Conservation (phyloP, 164 flowering plant species). For the Chimonanthus salicifolius region DNA sequence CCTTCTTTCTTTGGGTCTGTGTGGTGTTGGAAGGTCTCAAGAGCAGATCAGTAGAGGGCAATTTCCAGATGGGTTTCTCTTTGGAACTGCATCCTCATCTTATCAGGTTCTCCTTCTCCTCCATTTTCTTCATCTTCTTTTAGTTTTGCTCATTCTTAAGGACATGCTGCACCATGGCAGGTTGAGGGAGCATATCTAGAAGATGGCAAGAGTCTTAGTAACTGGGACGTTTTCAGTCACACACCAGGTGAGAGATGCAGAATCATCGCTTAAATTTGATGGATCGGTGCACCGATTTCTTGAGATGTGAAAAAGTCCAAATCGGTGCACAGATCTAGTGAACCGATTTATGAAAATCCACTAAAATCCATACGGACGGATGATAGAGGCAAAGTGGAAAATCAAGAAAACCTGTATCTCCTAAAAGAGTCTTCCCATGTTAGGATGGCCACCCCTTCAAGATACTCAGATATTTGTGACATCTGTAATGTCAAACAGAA, state of each 20-base stretch:
- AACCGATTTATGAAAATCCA: too few relatives aligned
- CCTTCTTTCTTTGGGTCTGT: background rate
- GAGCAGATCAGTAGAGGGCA: constrained; percentile 16
- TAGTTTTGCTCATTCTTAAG: background rate
- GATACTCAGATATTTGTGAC: too few relatives aligned
- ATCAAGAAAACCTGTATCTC: too few relatives aligned
- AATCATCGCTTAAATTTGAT: too few relatives aligned
- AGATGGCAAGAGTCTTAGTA: constrained; percentile 25
- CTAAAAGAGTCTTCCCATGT: too few relatives aligned
- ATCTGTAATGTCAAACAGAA: too few relatives aligned
- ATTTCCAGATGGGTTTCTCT: constrained; percentile 28
- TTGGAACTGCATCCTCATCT: constrained; percentile 29
- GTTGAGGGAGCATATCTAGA: constrained; percentile 26
- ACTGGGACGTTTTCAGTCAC: constrained; percentile 29
- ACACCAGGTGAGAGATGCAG: constrained; percentile 7
- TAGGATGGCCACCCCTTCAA: too few relatives aligned
- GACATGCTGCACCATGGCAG: constrained; percentile 2
- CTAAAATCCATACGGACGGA: too few relatives aligned
- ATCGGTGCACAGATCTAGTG: too few relatives aligned
- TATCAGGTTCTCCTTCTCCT: constrained; percentile 18
- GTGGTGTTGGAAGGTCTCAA: background rate
- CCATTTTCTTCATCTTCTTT: background rate
- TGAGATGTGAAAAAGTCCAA: too few relatives aligned
- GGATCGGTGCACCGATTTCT: background rate
- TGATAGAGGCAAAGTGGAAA: too few relatives aligned